A percentile compares a stretch with the other conserved stretches of the same genome.
phyloP scores from a whole-genome alignment of 176 grass and related monocot species.

The Triticum timopheevii region DNA sequence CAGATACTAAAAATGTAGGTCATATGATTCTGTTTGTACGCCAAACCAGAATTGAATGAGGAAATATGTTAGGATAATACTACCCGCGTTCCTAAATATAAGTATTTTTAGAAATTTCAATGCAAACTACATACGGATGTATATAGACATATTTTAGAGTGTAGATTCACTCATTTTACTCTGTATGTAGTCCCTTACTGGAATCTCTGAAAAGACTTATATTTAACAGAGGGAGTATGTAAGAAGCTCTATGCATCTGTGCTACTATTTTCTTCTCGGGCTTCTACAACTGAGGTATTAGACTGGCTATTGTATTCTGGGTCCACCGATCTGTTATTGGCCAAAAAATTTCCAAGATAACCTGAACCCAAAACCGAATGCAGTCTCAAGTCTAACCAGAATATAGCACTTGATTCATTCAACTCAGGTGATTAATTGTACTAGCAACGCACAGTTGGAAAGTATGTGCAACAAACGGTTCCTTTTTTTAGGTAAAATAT shows the following conservation, averaged over 20 bases:
- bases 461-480: background rate
- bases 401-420: background rate
- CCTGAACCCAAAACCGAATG: background rate
- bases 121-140: too few species aligned
- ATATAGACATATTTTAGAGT: too few species aligned
- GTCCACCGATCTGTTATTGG: background rate
- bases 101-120: too few species aligned
- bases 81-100: too few species aligned
- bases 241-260: background rate
- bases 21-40: slow-evolving; percentile 14
- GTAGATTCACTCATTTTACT: too few species aligned
- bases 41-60: background rate
- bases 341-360: background rate
- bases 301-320: background rate
- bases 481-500: background rate
- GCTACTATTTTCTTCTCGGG: background rate
- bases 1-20: slow-evolving; percentile 6
- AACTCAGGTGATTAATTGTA: background rate
- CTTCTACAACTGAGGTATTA: background rate
- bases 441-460: background rate
- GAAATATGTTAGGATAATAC: background rate
- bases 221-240: background rate
- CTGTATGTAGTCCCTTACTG: too few species aligned
- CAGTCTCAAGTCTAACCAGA: background rate
- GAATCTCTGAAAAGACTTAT: too few species aligned